Base-by-base conservation (phyloP, 140 eudicot genomes). In the Senecio squalidus region DNA sequence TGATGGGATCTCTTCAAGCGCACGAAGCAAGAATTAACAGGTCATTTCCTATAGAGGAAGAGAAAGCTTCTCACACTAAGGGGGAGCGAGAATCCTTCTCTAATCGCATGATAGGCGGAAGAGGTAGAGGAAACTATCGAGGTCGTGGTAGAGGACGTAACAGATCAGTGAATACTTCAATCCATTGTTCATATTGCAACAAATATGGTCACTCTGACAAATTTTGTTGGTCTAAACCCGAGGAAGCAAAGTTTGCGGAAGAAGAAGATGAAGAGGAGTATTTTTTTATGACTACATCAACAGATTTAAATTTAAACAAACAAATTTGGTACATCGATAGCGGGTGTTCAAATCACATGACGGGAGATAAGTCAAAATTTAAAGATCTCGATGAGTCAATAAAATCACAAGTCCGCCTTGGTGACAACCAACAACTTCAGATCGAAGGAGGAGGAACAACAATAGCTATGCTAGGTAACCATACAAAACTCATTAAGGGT, bases 171-270 rank as follows among this genome's bases (percentile, higher is more conserved):
- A 24, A 55, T 25, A 52, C 21, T 16, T 3, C 14, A 1, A 21
- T 55, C 13, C 3, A 55, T 1, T 55, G 61, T 24, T 55, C 43
- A 15, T 5, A 28, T 2, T 55, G 43, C 24, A 29, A 16, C 43
- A 55, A 55, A 16, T 15, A 28, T 29, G 61, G 61, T 41, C 61
- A 55, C 9, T 29, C 61, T 3, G 61, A 55, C n/a, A 15, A 55
- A 2, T 15, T 3, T 29, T 55, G 61, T 16, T 55, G 61, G 61
- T 28, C 21, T 1, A 55, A 55, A 18, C 41, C 41, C 15, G 45
- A 55, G 28, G 62, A 33, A 33, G 39, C 62, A 5, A 30, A 31
- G 26, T 55, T 7, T 33, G 44, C 45, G 15, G 15, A 31, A 34
- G 62, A 34, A 30, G 24, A 30, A 1, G 45, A 55, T 33, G 39